Base-by-base conservation (phyloP, 345 rosid species). In the Eucalyptus urophylla region DNA sequence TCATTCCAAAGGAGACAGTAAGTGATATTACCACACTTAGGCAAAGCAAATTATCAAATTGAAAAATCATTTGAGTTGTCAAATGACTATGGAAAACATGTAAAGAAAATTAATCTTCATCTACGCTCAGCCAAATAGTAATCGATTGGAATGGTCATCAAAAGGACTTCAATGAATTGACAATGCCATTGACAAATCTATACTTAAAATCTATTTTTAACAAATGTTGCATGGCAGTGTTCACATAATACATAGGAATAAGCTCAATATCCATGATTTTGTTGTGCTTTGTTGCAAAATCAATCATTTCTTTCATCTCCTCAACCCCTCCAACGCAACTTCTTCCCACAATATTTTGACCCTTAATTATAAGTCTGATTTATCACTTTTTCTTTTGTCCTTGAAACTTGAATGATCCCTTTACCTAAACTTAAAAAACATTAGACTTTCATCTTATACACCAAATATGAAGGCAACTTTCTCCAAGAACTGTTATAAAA, bases 241-340 rank as follows among this genome's bases (percentile, higher is more conserved):
- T 89, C 37, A 90, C 90, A 37, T 89, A 86, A 16, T 91, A 87
- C 83, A 91, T 90, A 8, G 90, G 54, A 50, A 93, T 88, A 27
- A 91, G 62, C 80, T 92, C 89, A 25, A 90, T 62, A 72, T 88
- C 83, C 3, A 67, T 80, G 1, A 87, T 86, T 43, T 88, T 86
- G 88, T 85, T 86, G 80, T 90, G 91, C 51, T 89, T 86, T 29
- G 89, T 85, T 2, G 90, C 62, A 31, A 72, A 90, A 87, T 92
- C 87, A n/a, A 90, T 25, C 92, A 89, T 91, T 50, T 92, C 93
- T 86, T 90, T 93, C 8, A 90, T 92, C 91, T 93, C 94, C 53
- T 92, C 89, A 83, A 90, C 86, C 24, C 90, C 93, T 33, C 92
- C 93, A 3, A 65, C 24, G 0, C 27, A 6, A 17, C 93, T 90